Evolutionary conservation across 257 asterid species (phyloP).

Genomic region (Solanum paucissectum): DNA sequence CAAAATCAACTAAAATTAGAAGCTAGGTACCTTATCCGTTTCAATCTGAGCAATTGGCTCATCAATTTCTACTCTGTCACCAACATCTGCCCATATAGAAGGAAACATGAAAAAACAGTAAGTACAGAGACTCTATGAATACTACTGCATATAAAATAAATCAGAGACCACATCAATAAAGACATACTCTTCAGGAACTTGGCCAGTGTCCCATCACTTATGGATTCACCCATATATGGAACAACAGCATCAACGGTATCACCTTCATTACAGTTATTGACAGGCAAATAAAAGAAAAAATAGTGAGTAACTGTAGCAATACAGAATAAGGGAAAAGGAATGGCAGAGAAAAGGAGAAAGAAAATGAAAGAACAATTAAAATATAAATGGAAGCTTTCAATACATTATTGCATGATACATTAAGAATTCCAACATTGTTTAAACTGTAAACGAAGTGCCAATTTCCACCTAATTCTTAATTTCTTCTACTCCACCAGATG

Average conservation of each 20-base stretch:
- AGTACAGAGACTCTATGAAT: background rate
- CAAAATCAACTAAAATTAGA: background rate
- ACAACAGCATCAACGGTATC: constrained; percentile 85
- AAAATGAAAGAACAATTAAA: background rate
- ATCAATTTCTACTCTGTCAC: constrained; percentile 77
- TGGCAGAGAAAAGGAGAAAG: background rate
- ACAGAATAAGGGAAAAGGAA: background rate
- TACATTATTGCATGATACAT: background rate
- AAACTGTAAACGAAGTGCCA: background rate
- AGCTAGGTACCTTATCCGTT: constrained; percentile 77
- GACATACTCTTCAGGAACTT: constrained; percentile 76
- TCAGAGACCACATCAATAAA: background rate
- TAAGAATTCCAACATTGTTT: background rate
- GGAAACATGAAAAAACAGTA: background rate
- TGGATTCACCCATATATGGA: constrained; percentile 96
- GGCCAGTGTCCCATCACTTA: constrained; percentile 82
- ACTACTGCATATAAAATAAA: background rate
- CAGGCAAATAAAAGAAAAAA: background rate
- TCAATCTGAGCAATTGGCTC: constrained; percentile 97
- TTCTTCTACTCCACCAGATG: background rate
- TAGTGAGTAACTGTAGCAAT: background rate
- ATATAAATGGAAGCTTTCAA: background rate
- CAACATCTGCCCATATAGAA: constrained; percentile 50
- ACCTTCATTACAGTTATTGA: constrained; percentile 33
- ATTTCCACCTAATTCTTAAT: background rate